phyloP scores from a whole-genome alignment of 2,329 filamentous ascomycete genomes.

The Beauveria asiatica region DNA sequence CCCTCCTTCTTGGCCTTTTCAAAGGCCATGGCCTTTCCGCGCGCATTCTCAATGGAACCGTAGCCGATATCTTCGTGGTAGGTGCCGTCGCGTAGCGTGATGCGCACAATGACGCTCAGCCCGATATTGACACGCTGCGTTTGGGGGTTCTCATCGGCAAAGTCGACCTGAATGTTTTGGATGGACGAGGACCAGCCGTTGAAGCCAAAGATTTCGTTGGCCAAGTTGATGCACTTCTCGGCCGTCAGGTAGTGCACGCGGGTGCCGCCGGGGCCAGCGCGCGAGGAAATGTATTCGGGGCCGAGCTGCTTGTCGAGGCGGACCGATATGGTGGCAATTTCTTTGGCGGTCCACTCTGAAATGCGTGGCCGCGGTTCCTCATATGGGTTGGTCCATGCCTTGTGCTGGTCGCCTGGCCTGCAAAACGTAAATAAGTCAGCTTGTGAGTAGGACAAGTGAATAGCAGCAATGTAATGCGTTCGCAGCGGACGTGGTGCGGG shows the following conservation, averaged over 20 bases:
- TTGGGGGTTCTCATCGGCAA: conserved; percentile 76
- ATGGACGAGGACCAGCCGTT: conserved; percentile 98
- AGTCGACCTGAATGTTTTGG: conserved; percentile 89
- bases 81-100: conserved; percentile 88
- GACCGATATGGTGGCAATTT: conserved; percentile 81
- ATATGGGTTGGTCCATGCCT: conserved; percentile 64
- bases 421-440: conserved; percentile 3
- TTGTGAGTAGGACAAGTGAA: conserved; percentile 12
- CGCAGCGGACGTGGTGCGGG: neutral
- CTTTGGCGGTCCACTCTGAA: conserved; percentile 74
- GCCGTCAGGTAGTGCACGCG: conserved; percentile 93
- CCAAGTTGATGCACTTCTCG: conserved; percentile 91
- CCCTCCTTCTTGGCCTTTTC: conserved; percentile 99
- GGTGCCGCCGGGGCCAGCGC: conserved; percentile 72
- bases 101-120: conserved; percentile 79
- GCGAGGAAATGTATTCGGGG: conserved; percentile 87
- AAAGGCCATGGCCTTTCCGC: conserved; percentile 89
- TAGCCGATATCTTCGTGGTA: conserved; percentile 98
- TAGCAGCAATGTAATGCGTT: conserved; percentile 12
- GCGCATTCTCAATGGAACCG: conserved; percentile 91
- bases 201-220: conserved; percentile 93
- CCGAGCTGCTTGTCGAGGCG: conserved; percentile 89
- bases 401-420: conserved; percentile 61
- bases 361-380: conserved; percentile 61
- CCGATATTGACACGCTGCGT: conserved; percentile 76